Base-by-base conservation (phyloP, 225 moss, liverwort and hornwort species). In the Lunularia cruciata region DNA sequence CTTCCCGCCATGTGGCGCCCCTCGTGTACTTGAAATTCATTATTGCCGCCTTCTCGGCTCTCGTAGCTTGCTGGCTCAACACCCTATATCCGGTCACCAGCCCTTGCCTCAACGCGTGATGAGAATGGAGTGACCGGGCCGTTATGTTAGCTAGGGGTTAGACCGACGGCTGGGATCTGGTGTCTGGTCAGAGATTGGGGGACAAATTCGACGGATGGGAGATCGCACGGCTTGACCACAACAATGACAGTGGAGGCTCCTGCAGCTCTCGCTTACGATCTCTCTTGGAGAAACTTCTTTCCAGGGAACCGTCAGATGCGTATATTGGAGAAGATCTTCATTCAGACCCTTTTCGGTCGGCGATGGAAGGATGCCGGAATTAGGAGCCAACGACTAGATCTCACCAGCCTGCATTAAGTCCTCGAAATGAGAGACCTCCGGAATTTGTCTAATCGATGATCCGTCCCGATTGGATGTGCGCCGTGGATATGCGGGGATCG, bases 1-100 rank as follows among this genome's bases (percentile, higher is more conserved):
- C 60, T 60, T 60, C 60, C 60, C 60, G 60, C 60, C 60, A 60
- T 60, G 60, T 60, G 60, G 60, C 60, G n/a, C 20, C 37, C 60
- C 60, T 60, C 60, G 37, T 37, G 60, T 60, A 60, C 36, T 60
- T 60, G 60, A 60, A 31, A 20, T 60, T 38, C 22, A 37, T 60
- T 37, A 37, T 60, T 37, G 37, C 60, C 37, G 37, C 60, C 60
- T 13, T 37, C 36, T 15, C 16, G 32, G 13, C 60, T 36, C 35
- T 36, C 35, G 2, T 12, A 20, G 60, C 60, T 60, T 11, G 60
- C 60, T 60, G 37, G 60, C 36, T 36, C 14, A 39, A 22, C 31
- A 57, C 56, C 30, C 16, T 39, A 8, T 22, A 60, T 10, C 60
- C 60, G 60, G 60, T 60, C 20, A 25, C 38, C 34, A n/a, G 20